A percentile compares a stretch with the other conserved stretches of the same genome.
Evolutionary conservation across 768 basidiomycete species (phyloP).

Genomic region (Russula sp.): DNA sequence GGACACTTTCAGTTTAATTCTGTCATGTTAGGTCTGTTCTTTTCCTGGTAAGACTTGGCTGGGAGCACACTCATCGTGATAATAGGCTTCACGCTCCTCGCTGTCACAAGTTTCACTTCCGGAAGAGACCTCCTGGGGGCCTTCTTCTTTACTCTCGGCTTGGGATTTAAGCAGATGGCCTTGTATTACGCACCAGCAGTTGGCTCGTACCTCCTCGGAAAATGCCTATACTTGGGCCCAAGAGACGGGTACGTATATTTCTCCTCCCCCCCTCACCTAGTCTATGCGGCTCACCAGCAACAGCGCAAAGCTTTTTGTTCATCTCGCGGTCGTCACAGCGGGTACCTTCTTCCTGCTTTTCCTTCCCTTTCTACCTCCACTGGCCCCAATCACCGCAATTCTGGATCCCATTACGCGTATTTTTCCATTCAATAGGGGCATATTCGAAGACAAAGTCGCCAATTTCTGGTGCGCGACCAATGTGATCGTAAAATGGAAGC

Average conservation of each 20-base stretch:
- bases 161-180: slow-evolving; percentile 96
- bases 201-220: slow-evolving; percentile 86
- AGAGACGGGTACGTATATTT: slow-evolving; percentile 57
- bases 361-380: slow-evolving; percentile 73
- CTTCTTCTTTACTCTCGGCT: slow-evolving; percentile 74
- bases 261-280: not conserved
- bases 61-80: not conserved
- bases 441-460: slow-evolving; percentile 95
- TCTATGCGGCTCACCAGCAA: slow-evolving; percentile 6
- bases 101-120: slow-evolving; percentile 65
- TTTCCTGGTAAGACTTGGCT: not conserved
- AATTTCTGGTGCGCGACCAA: slow-evolving; percentile 98
- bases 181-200: slow-evolving; percentile 91
- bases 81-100: slow-evolving; percentile 63
- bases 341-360: slow-evolving; percentile 68
- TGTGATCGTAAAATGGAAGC: slow-evolving; percentile 82
- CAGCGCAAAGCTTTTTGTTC: slow-evolving; percentile 54
- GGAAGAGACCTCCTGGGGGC: slow-evolving; percentile 75
- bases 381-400: slow-evolving; percentile 47
- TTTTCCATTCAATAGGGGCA: slow-evolving; percentile 87
- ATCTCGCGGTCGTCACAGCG: slow-evolving; percentile 60
- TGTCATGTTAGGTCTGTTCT: slow-evolving; percentile 75
- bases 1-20: slow-evolving; percentile 97
- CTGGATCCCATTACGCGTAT: slow-evolving; percentile 73
- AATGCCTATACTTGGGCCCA: slow-evolving; percentile 80